Evolutionary conservation across 495 filamentous ascomycete genomes (phyloP), one percentile per base, ranked within the genome.

Genomic region (Elaphomyces granulatus): DNA sequence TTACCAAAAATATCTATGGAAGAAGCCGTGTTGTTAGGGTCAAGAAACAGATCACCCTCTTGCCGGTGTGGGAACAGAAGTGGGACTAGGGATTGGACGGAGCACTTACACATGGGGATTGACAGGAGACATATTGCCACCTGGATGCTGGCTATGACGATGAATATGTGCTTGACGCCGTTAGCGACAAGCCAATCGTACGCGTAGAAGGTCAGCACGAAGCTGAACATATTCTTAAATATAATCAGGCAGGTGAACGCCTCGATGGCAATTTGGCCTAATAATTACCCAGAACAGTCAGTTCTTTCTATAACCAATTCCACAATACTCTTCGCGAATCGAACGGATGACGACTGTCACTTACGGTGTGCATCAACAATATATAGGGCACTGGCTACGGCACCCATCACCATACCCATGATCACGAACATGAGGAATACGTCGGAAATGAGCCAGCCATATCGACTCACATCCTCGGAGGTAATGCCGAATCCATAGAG

Each of bases 141-240:
- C 57, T 95, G 86, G 10, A 88, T 72, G 37, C 77, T 80, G 8
- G 71, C 79, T 36, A 94, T 63, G 15, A 72, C 66, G 37, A 78
- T 72, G 61, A 95, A 92, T 0, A 73, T 70, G 8, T 66, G 65
- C 44, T 65, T 69, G 19, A 80, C 69, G 0, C 75, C 72, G 10
- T 56, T 56, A 17, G 52, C 15, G 3, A 78, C 58, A 8, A 95
- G 59, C 87, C 87, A 94, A 20, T 85, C 59, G 47, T 82, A 93
- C 2, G 83, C 84, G 42, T 71, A 75, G 42, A 75, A 87, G 0
- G 87, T 94, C 26, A 95, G 62, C 4, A 73, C 80, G 47, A 93
- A 94, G 49, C 76, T 81, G 64, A 95, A 90, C 41, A 94, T 67
- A 46, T 94, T 94, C 59, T 86, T 94, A 70, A 95, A 95, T 16